These are phyloP conservation scores for Cystobasidium slooffiae DNA, from an alignment of 1,284 basidiomycete genomes.

Conservation along the genomic window DNA sequence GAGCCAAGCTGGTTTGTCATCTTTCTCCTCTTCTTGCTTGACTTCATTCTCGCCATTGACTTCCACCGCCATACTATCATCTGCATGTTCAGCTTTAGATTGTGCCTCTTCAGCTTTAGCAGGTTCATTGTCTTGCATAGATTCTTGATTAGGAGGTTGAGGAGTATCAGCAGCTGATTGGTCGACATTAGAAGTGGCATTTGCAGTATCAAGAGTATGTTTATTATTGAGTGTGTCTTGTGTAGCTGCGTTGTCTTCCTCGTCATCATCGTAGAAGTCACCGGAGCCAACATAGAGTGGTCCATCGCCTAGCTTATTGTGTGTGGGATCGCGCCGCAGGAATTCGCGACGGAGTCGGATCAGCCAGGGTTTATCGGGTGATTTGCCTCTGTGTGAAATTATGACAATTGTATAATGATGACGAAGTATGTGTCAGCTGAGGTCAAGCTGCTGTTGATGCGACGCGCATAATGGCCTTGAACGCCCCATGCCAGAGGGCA, in stretches of 20 bases:
- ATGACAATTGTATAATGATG: neutral
- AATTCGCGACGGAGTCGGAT: constrained; percentile 58
- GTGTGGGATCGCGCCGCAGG: constrained; percentile 54
- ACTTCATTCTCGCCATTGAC: constrained; percentile 40
- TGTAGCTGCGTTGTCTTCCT: constrained; percentile 3
- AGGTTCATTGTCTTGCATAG: neutral
- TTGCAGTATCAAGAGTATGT: constrained; percentile 4
- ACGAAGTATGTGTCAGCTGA: neutral
- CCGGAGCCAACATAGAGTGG: constrained; percentile 27
- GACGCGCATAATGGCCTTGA: neutral
- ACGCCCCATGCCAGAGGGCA: too few relatives aligned
- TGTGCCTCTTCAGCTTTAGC: neutral
- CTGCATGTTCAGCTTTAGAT: neutral
- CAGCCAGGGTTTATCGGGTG: constrained; percentile 56
- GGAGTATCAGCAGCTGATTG: constrained; percentile 25
- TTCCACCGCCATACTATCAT: constrained; percentile 52
- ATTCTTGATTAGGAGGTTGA: neutral
- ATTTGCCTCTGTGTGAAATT: constrained; percentile 4
- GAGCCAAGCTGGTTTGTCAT: constrained; percentile 46
- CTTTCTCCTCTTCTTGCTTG: constrained; percentile 7
- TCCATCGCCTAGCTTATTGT: constrained; percentile 53
- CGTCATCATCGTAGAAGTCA: constrained; percentile 23
- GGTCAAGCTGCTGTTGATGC: neutral
- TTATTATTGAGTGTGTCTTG: neutral
- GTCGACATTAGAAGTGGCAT: constrained; percentile 5